Base-by-base conservation (phyloP, 1,139 yeast genomes). In the Yamadazyma dushanensis region DNA sequence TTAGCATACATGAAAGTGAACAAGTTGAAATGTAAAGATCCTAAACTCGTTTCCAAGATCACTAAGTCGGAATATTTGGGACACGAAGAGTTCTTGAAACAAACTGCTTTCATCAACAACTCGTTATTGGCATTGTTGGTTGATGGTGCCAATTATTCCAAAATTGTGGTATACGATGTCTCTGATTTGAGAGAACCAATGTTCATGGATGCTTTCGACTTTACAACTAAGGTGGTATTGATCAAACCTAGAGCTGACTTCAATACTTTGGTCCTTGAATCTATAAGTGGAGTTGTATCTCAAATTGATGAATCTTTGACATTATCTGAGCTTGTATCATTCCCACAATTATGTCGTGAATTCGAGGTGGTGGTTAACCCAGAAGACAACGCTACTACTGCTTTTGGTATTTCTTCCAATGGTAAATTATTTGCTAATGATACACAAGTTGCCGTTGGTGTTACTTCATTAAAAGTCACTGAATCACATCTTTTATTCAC, bases 401-500 rank as follows among this genome's bases (percentile, higher is more conserved):
- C 81, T 0, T 83, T 86, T 56, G 96, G 96, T 37, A 60, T 88
- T 20, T 74, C 92, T 0, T 60, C 75, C 5, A 78, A 73, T 46
- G 97, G 97, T 39, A 84, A 83, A 50, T 61, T 90, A 13, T 89
- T 70, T 57, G 82, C 83, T 5, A 80, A 83, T 47, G 73, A 72
- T 1, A 63, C 66, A 10, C 81, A 76, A 40, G 59, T 92, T n/a
- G 74, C 88, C 1, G 66, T 77, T 8, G 89, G 92, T 8, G 94
- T 88, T 5, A 90, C 97, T 0, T 90, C 97, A 0, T 61, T 92
- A 39, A 75, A 78, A 42, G 64, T 85, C 16, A 80, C 96, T 0
- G 90, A 83, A 35, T 69, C 79, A 2, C 85, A 85, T 51, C 63
- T 92, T 25, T 62, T 89, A 18, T 84, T 86, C 57, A 92, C 98